phyloP scores from a whole-genome alignment of 2,329 filamentous ascomycete species.

The Ramichloridium luteum region DNA sequence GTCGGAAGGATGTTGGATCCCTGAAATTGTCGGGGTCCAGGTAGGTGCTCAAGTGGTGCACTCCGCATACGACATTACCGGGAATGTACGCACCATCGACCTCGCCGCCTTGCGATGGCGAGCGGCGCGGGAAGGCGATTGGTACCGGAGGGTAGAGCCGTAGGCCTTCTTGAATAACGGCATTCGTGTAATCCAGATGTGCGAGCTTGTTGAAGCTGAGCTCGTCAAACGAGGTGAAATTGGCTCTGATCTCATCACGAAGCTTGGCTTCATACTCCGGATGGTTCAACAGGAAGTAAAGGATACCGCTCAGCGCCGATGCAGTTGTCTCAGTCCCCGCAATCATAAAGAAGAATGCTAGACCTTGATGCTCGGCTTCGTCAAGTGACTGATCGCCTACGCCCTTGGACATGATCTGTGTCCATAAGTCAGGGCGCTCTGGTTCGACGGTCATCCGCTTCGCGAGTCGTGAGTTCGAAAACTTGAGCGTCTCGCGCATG shows the following conservation, averaged over 20 bases:
- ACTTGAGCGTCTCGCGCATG: conserved; percentile 9
- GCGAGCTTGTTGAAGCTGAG: conserved; percentile 24
- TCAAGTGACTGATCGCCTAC: conserved; percentile 10
- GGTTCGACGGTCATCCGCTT: conserved; percentile 14
- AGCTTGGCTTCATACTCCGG: conserved; percentile 21
- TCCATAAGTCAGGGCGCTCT: conserved; percentile 18
- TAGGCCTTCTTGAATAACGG: conserved; percentile 26
- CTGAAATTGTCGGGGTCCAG: conserved; percentile 10
- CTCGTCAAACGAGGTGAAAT: conserved; percentile 22
- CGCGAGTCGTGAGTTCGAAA: too few species aligned
- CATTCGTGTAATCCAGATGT: conserved; percentile 26
- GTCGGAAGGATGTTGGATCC: conserved; percentile 18
- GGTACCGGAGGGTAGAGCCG: conserved; percentile 27
- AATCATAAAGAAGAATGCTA: conserved; percentile 23
- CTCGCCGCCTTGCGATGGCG: conserved; percentile 10
- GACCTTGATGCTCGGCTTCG: conserved; percentile 26
- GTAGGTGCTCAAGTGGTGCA: conserved; percentile 7
- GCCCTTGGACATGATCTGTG: conserved; percentile 12
- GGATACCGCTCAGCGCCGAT: conserved; percentile 23
- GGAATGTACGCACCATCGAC: conserved; percentile 15
- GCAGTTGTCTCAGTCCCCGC: conserved; percentile 29
- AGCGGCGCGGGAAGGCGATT: conserved; percentile 11
- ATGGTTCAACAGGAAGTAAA: conserved; percentile 23
- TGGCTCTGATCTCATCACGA: conserved; percentile 24
- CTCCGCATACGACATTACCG: conserved; percentile 6